A percentile compares a stretch with the other conserved stretches of the same genome.
Evolutionary conservation across 306 rosid genomes (phyloP).

Genomic region (Adenanthera pavonina): DNA sequence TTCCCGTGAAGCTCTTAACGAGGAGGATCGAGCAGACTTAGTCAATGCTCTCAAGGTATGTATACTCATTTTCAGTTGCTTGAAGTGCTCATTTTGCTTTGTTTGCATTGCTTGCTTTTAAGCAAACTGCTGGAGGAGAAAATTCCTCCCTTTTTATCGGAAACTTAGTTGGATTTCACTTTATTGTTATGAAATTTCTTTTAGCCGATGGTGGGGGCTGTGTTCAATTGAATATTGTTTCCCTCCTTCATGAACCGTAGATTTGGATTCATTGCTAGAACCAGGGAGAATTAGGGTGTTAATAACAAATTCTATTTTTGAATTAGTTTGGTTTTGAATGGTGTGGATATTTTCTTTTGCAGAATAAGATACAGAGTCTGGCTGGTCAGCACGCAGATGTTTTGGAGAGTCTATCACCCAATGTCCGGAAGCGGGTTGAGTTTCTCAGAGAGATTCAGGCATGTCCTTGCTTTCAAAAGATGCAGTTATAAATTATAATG

Average conservation of each 20-base stretch:
- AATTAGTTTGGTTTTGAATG: background rate
- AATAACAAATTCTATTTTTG: background rate
- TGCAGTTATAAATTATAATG: background rate
- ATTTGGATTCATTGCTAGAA: background rate
- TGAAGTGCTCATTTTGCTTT: background rate
- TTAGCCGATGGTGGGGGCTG: background rate
- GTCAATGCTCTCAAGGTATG: constrained; percentile 88
- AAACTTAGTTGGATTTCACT: background rate
- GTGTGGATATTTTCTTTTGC: constrained; percentile 1
- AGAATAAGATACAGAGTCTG: constrained; percentile 84
- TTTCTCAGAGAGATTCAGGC: constrained; percentile 91
- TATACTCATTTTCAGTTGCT: background rate
- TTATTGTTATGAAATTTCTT: background rate
- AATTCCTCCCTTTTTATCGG: too few relatives aligned
- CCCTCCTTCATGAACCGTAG: background rate
- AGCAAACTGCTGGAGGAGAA: background rate
- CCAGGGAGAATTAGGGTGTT: background rate
- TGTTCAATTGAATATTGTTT: background rate
- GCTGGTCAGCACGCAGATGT: constrained; percentile 84
- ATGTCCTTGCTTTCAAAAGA: constrained; percentile 3
- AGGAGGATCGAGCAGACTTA: constrained; percentile 73
- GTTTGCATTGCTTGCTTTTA: background rate
- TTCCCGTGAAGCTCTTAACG: constrained; percentile 59
- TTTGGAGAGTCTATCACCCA: constrained; percentile 65
- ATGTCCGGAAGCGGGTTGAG: constrained; percentile 83